phyloP scores from a whole-genome alignment of 129 eudicot genomes.

The Artemisia argyi region DNA sequence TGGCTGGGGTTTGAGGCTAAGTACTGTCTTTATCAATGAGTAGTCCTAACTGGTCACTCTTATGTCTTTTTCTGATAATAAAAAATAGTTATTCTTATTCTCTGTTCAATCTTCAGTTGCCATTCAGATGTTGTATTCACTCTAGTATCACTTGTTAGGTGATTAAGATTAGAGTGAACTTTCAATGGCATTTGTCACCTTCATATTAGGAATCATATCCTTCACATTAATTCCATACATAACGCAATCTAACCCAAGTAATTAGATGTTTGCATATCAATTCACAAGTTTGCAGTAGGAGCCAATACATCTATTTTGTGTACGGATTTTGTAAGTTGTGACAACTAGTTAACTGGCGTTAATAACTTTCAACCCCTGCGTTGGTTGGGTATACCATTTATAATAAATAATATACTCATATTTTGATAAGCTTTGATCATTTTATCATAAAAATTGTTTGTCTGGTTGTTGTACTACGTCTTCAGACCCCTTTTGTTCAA shows the following conservation, averaged over 20 bases:
- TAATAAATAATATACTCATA: no score
- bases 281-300: not conserved
- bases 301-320: not conserved
- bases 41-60: constrained; percentile 12
- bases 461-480: constrained; percentile 6
- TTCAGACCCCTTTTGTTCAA: not conserved
- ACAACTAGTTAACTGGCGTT: not conserved
- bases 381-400: not conserved
- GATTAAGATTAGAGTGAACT: not conserved
- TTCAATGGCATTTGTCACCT: no score
- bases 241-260: no score
- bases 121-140: constrained; percentile 3
- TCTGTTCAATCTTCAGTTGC: constrained; percentile 3
- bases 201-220: no score
- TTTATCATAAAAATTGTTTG: not conserved
- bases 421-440: not conserved
- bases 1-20: constrained; percentile 20
- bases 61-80: constrained; percentile 15
- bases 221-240: no score
- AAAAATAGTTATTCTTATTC: not conserved
- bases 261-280: not conserved
- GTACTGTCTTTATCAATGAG: constrained; percentile 27
- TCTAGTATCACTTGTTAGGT: constrained; percentile 9
- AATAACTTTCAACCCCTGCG: not conserved
- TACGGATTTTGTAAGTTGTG: not conserved